Base-by-base conservation (phyloP, 2,329 filamentous ascomycete species). In the Periconia digitata region DNA sequence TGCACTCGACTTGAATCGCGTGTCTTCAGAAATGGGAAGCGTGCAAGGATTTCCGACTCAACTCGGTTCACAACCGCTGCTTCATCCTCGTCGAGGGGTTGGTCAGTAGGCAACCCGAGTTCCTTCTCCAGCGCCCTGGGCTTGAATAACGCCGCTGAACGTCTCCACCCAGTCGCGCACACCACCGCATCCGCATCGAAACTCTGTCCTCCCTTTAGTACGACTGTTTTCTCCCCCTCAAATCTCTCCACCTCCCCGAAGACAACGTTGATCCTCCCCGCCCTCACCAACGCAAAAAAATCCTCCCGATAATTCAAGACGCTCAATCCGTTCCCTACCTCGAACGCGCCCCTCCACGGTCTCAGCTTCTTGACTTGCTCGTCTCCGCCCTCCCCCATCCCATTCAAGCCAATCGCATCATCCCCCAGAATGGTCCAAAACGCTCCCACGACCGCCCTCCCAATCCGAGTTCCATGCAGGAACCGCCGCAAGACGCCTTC, bases 221-320 rank as follows among this genome's bases (percentile, higher is more conserved):
- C 72, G 1, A 85, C 67, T 0, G 68, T 71, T 16, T 72, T 62
- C 8, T 47, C 32, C 2, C 71, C 58, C 0, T 74, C 72, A 3
- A 86, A 71, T 18, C 70, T 69, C 2, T 70, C 65, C 5, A 87
- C 74, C 40, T 85, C 80, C 24, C 76, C 76, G 7, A 84, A 63
- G 41, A 84, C 75, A 1, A 87, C 70, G 16, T 73, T 72, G 27
- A 86, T 78, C n/a, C 71, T 74, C 3, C 80, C 79, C 5, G 74
- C 63, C 38, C 72, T 73, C 10, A 87, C 74, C 12, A 83, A 68
- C 6, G 81, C 77, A 59, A 84, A 81, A 58, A 86, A 78, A 53
- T 81, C 73, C 3, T 73, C 76, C 0, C 76, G 74, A 56, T 83
- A 86, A 60, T 86, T 87, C 47, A 84, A 72, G 23, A 86, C 85